Evolutionary conservation across 2,329 filamentous ascomycete species (phyloP).

Genomic region (Sporothrix sp.): DNA sequence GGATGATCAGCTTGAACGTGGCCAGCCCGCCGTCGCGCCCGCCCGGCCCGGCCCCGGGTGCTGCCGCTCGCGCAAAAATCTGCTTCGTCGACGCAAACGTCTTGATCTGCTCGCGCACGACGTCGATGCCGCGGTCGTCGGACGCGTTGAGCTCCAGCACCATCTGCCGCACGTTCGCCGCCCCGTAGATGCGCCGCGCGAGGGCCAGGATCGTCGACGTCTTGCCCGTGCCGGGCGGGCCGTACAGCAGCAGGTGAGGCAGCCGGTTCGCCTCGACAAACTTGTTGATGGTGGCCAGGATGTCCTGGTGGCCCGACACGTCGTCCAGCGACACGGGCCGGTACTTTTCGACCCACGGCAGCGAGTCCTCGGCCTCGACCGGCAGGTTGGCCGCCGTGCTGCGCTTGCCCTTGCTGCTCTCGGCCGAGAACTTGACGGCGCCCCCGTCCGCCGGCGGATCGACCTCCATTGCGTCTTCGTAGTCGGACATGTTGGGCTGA

Average conservation of each 20-base stretch:
- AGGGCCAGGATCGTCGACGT: constrained; percentile 93
- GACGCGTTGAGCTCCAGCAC: constrained; percentile 96
- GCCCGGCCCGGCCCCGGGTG: constrained; percentile 18
- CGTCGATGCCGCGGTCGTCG: constrained; percentile 94
- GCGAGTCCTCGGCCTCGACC: constrained; percentile 82
- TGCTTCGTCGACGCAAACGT: constrained; percentile 97
- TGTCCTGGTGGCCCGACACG: constrained; percentile 94
- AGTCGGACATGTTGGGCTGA: constrained; percentile 42
- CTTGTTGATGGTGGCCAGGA: constrained; percentile 93
- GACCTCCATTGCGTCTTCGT: constrained; percentile 52
- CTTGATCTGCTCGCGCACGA: constrained; percentile 98
- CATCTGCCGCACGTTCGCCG: constrained; percentile 93
- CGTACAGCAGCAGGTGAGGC: constrained; percentile 92
- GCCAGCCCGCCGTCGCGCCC: constrained; percentile 45
- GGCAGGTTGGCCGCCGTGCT: constrained; percentile 86
- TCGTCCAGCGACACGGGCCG: constrained; percentile 79
- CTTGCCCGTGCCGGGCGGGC: constrained; percentile 92
- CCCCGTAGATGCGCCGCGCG: constrained; percentile 84
- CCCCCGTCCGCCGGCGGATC: constrained; percentile 40
- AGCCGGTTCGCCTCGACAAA: constrained; percentile 91
- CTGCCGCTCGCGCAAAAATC: constrained; percentile 59
- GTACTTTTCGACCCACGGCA: constrained; percentile 98
- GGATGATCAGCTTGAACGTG: constrained; percentile 87
- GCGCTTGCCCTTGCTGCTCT: constrained; percentile 73
- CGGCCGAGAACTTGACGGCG: constrained; percentile 59